Evolutionary conservation across 306 rosid species (phyloP).

Genomic region (Alnus rubra): DNA sequence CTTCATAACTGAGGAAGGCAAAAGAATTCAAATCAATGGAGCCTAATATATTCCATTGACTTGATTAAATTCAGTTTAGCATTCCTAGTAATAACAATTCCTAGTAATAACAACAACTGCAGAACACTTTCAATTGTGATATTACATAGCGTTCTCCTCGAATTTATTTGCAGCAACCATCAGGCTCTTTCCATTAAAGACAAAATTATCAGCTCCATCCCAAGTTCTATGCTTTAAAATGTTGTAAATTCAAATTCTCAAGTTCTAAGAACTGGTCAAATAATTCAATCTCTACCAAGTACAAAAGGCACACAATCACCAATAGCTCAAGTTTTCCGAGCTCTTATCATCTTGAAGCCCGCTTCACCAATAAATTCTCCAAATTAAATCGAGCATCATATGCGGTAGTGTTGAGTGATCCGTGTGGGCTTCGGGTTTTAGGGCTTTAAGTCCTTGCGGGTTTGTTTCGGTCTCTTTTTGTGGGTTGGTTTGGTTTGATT

Average conservation of each 20-base stretch:
- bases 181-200: background rate
- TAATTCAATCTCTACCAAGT: background rate
- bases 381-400: no score
- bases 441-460: no score
- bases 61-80: background rate
- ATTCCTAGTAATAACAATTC: no score
- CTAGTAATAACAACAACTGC: background rate
- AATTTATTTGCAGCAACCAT: background rate
- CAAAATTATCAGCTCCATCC: background rate
- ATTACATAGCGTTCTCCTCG: no score
- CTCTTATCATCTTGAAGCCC: background rate
- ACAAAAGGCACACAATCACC: background rate
- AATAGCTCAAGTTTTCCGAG: background rate
- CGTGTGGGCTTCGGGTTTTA: no score
- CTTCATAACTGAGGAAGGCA: background rate
- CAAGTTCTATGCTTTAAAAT: background rate
- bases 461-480: no score
- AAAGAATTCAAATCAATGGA: background rate
- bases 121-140: background rate
- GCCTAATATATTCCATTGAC: background rate
- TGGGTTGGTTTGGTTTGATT: no score
- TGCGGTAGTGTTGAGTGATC: no score
- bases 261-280: background rate
- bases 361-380: background rate
- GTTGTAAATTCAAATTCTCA: background rate